A percentile compares a stretch with the other conserved stretches of the same genome.
phyloP scores from a whole-genome alignment of 2,329 filamentous ascomycete genomes.

The Lecanoromycetidae sp. region DNA sequence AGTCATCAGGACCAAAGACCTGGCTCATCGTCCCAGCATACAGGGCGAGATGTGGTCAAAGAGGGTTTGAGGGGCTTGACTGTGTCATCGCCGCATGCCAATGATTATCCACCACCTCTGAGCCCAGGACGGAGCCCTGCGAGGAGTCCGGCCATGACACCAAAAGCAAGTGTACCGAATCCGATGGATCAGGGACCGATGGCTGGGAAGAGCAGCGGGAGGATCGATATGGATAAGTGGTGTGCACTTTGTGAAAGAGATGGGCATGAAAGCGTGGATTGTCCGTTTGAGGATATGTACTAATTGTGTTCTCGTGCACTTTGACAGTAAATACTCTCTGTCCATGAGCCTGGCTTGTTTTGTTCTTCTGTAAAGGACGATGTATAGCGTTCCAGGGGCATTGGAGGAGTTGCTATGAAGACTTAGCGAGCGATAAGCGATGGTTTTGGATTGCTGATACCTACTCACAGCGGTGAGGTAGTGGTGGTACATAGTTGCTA shows the following conservation, averaged over 20 bases:
- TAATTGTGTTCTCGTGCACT: not conserved
- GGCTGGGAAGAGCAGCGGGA: constrained; percentile 64
- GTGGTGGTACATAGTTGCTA: not conserved
- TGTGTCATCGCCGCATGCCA: constrained; percentile 14
- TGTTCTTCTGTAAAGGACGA: not conserved
- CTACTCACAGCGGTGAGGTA: not conserved
- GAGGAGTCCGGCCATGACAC: not conserved
- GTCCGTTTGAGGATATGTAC: constrained; percentile 64
- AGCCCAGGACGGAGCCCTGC: constrained; percentile 10
- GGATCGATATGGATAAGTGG: constrained; percentile 81
- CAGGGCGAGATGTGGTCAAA: constrained; percentile 31
- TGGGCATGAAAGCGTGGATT: constrained; percentile 91
- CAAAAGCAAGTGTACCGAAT: constrained; percentile 40
- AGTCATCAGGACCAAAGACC: constrained; percentile 10
- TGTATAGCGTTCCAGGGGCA: not conserved
- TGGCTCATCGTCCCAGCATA: constrained; percentile 25
- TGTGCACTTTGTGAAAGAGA: constrained; percentile 93
- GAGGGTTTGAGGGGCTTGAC: constrained; percentile 28
- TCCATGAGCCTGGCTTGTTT: not conserved
- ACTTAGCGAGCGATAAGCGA: not conserved
- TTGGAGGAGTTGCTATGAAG: not conserved
- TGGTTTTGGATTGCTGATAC: not conserved
- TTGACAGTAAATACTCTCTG: not conserved
- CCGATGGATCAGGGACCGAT: constrained; percentile 55
- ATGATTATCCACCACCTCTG: constrained; percentile 13